A percentile compares a stretch with the other conserved stretches of the same genome.
phyloP scores from a whole-genome alignment of 139 green algal genomes.

The Mesotaenium endlicherianum region DNA sequence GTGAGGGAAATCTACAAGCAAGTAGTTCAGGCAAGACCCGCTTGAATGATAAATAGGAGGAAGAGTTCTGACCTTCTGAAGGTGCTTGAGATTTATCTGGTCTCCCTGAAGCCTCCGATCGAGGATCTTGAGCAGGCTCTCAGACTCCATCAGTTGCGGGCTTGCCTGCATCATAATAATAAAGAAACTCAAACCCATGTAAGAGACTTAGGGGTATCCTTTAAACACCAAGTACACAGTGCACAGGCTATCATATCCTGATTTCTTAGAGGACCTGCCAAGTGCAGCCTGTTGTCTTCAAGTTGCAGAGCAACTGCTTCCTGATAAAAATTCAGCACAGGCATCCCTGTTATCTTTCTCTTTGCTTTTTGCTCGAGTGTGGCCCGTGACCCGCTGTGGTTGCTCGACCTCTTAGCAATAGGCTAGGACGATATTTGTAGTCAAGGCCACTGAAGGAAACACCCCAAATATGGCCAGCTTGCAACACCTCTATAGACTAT shows the following conservation, averaged over 20 bases:
- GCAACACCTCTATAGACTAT: neutral
- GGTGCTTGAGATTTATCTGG: constrained; percentile 1
- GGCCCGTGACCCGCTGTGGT: no score
- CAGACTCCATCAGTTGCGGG: neutral
- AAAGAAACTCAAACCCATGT: neutral
- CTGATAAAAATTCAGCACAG: neutral
- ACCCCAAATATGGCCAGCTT: neutral
- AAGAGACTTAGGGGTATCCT: neutral
- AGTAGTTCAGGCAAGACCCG: no score
- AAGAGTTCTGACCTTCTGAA: neutral
- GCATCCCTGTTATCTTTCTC: neutral
- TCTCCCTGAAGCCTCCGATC: neutral
- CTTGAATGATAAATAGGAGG: no score
- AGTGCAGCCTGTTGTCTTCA: neutral
- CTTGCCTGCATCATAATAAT: neutral
- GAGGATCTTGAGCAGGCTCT: neutral
- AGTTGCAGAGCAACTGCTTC: neutral
- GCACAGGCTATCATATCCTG: neutral
- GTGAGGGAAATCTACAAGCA: no score
- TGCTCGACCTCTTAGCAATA: no score
- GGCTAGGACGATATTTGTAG: no score
- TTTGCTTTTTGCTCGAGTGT: no score
- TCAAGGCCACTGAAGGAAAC: no score
- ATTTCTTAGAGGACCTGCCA: neutral
- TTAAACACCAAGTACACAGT: neutral